phyloP scores from a whole-genome alignment of 2,329 filamentous ascomycete genomes.

The Neopestalotiopsis clavispora region DNA sequence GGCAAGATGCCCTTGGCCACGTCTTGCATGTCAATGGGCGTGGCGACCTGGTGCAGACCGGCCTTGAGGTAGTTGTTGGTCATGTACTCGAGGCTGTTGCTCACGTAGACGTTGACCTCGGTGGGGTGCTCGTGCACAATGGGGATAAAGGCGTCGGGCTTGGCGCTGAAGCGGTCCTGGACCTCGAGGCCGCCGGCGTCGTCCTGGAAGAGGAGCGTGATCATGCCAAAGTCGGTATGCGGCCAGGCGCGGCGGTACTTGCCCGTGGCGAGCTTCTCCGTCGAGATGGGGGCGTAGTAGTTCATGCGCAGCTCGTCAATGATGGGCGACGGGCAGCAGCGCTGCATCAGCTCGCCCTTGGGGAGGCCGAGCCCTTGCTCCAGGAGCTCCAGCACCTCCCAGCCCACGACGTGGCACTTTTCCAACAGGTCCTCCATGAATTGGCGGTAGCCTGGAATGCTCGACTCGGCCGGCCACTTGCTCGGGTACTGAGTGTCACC shows the following conservation, averaged over 20 bases:
- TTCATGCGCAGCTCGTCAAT: conserved; percentile 12
- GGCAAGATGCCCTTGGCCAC: conserved; percentile 4
- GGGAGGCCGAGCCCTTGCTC: conserved; percentile 2
- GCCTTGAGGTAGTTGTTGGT: conserved; percentile 17
- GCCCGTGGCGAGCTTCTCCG: conserved; percentile 9
- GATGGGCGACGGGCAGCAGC: neutral
- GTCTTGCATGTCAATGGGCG: neutral
- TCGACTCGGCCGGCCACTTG: conserved; percentile 7
- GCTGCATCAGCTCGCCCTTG: conserved; percentile 1
- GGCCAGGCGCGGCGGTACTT: conserved; percentile 18
- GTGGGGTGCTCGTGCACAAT: neutral
- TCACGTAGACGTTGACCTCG: conserved; percentile 18
- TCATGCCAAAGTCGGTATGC: conserved; percentile 20
- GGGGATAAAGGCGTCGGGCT: conserved; percentile 17
- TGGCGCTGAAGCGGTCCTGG: conserved; percentile 12
- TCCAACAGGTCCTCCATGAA: conserved; percentile 5
- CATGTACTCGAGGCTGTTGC: conserved; percentile 19
- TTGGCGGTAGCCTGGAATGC: conserved; percentile 5
- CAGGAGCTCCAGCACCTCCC: conserved; percentile 5
- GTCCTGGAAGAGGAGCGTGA: conserved; percentile 20
- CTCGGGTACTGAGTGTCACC: conserved; percentile 7
- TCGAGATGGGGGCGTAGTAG: conserved; percentile 16
- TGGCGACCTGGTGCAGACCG: conserved; percentile 17
- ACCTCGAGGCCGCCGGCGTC: conserved; percentile 18
- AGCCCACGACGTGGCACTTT: neutral